Conservation (phyloP, 2,329 filamentous ascomycete genomes). For the Colletotrichum sp. region DNA sequence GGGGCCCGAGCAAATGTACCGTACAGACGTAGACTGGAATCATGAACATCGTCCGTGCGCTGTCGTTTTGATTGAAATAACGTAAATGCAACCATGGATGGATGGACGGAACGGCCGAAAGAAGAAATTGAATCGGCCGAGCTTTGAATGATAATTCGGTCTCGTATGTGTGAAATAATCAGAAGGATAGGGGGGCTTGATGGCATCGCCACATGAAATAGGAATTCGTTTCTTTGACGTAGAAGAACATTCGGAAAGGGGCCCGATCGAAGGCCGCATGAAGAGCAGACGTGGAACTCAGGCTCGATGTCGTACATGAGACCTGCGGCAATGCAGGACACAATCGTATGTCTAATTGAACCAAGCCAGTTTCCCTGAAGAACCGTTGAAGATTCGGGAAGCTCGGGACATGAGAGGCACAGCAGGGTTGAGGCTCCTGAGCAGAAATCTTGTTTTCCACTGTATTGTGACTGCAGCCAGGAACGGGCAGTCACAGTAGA, state of each 20-base stretch:
- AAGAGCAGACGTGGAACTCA: neutral
- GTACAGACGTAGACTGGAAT: neutral
- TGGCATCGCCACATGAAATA: neutral
- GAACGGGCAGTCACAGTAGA: neutral
- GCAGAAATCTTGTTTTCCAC: neutral
- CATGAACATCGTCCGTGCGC: neutral
- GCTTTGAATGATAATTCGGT: neutral
- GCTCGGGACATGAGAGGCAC: neutral
- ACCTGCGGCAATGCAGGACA: neutral
- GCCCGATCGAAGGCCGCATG: neutral
- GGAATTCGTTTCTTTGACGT: fast-evolving
- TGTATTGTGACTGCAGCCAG: neutral
- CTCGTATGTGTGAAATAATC: fast-evolving
- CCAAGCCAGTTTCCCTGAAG: neutral
- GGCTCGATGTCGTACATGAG: neutral
- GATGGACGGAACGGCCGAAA: neutral
- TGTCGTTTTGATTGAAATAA: neutral
- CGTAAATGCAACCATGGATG: neutral
- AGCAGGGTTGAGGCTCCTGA: neutral
- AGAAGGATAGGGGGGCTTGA: neutral
- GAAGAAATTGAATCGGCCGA: neutral
- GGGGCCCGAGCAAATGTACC: neutral
- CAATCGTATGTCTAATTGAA: neutral
- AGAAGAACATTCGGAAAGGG: fast-evolving
- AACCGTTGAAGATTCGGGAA: neutral